phyloP scores from a whole-genome alignment of 2,329 filamentous ascomycete species.

The Lachnellula hyalina region DNA sequence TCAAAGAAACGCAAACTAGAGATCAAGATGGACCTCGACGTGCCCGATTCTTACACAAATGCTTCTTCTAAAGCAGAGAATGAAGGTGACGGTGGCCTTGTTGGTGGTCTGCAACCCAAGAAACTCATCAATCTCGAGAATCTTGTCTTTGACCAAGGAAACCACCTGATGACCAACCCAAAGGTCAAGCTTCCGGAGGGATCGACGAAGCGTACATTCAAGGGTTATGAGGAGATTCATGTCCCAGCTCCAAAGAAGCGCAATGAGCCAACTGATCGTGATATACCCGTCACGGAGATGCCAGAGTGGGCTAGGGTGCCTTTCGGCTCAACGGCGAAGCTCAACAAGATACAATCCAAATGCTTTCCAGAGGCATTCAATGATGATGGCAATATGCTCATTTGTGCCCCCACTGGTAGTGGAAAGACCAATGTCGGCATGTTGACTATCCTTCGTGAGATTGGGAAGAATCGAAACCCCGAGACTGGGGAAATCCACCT shows the following conservation, averaged over 20 bases:
- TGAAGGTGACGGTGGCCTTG: slow-evolving; percentile 58
- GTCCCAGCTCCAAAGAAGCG: slow-evolving; percentile 89
- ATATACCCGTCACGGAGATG: slow-evolving; percentile 80
- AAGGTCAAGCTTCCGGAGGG: slow-evolving; percentile 91
- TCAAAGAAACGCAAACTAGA: slow-evolving; percentile 64
- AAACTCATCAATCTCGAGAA: slow-evolving; percentile 92
- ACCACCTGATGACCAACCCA: slow-evolving; percentile 98
- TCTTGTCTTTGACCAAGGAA: slow-evolving; percentile 93
- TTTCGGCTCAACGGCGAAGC: slow-evolving; percentile 77
- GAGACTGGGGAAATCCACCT: slow-evolving; percentile 90
- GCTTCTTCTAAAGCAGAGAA: slow-evolving; percentile 46
- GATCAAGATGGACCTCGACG: slow-evolving; percentile 93
- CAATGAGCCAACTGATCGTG: slow-evolving; percentile 70
- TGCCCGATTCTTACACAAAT: slow-evolving; percentile 55
- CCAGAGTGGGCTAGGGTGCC: slow-evolving; percentile 87
- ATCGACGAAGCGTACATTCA: slow-evolving; percentile 91
- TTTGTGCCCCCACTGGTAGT: slow-evolving; percentile 94
- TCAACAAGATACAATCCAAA: slow-evolving; percentile 94
- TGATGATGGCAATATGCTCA: slow-evolving; percentile 94
- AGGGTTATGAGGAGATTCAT: slow-evolving; percentile 98
- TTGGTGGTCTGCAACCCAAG: slow-evolving; percentile 79
- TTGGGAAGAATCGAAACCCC: slow-evolving; percentile 88
- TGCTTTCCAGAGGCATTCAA: slow-evolving; percentile 89
- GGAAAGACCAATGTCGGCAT: slow-evolving; percentile 99
- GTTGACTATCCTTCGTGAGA: slow-evolving; percentile 91